Base-by-base conservation (phyloP, 371 early-diverging fungal genomes). In the Lichtheimia ramosa region DNA sequence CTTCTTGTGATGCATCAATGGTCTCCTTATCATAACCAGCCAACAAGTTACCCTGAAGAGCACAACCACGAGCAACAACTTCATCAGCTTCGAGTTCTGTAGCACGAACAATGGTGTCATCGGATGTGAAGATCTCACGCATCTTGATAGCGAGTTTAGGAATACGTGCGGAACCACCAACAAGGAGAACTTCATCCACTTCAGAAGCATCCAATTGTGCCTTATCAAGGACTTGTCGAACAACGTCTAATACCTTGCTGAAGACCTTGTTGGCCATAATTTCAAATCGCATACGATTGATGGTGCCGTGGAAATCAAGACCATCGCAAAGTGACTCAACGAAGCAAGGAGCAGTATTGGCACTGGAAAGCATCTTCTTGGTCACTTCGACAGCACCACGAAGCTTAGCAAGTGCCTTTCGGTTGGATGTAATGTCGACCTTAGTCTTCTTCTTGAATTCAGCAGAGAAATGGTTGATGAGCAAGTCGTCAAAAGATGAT, bases 81-180 rank as follows among this genome's bases (percentile, higher is more conserved):
- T 99, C 99, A 75, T 99, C 99, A 51, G 96, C 88, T 70, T 91
- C 90, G 6, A 62, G 16, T 23, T 56, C 64, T 24, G 50, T 49
- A 23, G 72, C 68, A 60, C 91, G 85, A 63, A 95, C 77, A 71
- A 86, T 81, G 69, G 95, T 91, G 51, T 88, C 77, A 69, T 93
- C 89, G 74, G 82, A 77, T 56, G 89, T 85, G 84, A 99, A 99
- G 70, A 92, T 84, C 21, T 78, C 81, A 15, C 83, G 84, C 25
- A 99, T 72, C 65, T 92, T 84, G 65, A 89, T 70, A 70, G 92
- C 90, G 66, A 99, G 90, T 84, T 96, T 96, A 76, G 98, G 98
- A 81, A 99, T 96, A 80, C 99, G 95, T 61, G 97, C 92, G 57
- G 96, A 82, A 58, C 99, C 99, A 74, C 99, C 99, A 58, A 96